Evolutionary conservation across 352 stramenopile genomes (phyloP).

Genomic region (Pythium dissimile): DNA sequence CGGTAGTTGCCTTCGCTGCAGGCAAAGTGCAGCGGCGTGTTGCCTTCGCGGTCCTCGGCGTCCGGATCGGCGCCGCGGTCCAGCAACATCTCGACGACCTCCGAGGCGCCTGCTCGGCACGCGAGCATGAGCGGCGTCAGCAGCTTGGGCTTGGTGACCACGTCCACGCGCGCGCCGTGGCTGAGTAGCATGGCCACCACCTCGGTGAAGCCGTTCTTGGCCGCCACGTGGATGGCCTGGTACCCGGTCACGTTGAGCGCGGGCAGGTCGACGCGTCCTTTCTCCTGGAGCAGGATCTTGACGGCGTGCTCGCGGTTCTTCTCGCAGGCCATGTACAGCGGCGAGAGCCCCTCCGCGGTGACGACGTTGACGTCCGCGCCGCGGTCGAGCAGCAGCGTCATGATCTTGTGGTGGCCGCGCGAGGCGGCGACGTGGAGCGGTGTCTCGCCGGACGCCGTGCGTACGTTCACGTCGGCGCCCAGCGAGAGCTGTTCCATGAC

Average conservation of each 20-base stretch:
- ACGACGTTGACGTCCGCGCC: slow-evolving; percentile 56
- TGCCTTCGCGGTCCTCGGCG: slow-evolving; percentile 71
- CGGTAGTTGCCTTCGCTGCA: slow-evolving; percentile 75
- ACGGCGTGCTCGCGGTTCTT: slow-evolving; percentile 52
- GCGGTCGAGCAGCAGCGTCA: slow-evolving; percentile 63
- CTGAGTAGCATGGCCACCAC: slow-evolving; percentile 46
- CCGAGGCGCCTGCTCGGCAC: slow-evolving; percentile 44
- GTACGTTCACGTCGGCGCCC: slow-evolving; percentile 52
- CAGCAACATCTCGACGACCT: slow-evolving; percentile 68
- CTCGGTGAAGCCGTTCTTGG: slow-evolving; percentile 45
- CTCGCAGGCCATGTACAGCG: slow-evolving; percentile 58
- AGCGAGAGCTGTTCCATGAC: slow-evolving; percentile 59
- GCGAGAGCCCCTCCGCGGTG: slow-evolving; percentile 47
- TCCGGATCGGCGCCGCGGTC: slow-evolving; percentile 72
- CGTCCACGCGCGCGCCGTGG: slow-evolving; percentile 46
- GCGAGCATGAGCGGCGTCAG: slow-evolving; percentile 77
- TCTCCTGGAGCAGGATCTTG: slow-evolving; percentile 58
- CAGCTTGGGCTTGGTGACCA: slow-evolving; percentile 31
- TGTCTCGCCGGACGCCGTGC: slow-evolving; percentile 50
- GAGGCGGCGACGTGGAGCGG: slow-evolving; percentile 53
- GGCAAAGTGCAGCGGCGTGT: slow-evolving; percentile 79
- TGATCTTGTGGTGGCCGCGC: slow-evolving; percentile 54
- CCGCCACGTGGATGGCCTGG: slow-evolving; percentile 58
- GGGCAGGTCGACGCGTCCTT: slow-evolving; percentile 37
- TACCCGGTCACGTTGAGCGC: slow-evolving; percentile 38